Conservation (phyloP, 1,284 basidiomycete species). For the Ustanciosporium gigantosporum region DNA sequence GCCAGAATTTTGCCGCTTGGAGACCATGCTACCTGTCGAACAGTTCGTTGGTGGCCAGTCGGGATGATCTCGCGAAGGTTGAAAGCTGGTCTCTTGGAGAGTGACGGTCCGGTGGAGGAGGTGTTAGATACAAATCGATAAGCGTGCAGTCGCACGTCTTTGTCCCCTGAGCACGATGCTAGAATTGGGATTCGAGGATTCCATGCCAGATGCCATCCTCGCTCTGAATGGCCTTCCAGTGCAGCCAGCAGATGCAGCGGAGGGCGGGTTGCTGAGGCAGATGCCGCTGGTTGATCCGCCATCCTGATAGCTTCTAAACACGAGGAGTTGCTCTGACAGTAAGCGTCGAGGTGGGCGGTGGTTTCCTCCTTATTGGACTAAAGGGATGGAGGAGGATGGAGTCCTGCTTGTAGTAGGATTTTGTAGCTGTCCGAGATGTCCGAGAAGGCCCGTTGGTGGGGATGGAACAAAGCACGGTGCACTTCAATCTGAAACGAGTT, state of each 20-base stretch:
- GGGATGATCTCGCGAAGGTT: slow-evolving; percentile 58
- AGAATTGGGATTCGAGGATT: slow-evolving; percentile 80
- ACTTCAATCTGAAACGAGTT: no score
- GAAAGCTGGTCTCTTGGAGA: slow-evolving; percentile 45
- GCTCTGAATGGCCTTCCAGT: slow-evolving; percentile 55
- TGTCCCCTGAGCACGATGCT: slow-evolving; percentile 92
- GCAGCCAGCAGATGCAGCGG: slow-evolving; percentile 29
- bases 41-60: slow-evolving; percentile 86
- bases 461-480: no score
- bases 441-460: no score
- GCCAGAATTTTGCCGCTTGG: slow-evolving; percentile 87
- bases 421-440: no score
- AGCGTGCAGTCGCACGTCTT: slow-evolving; percentile 80
- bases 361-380: no score
- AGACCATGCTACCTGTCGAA: slow-evolving; percentile 86
- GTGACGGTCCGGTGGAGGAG: slow-evolving; percentile 29
- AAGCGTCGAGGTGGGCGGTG: no score
- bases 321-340: neutral
- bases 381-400: no score
- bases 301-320: neutral
- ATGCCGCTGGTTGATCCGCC: neutral
- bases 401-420: no score
- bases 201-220: slow-evolving; percentile 82
- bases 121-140: slow-evolving; percentile 65
- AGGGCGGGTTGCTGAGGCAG: slow-evolving; percentile 1